These are phyloP conservation scores for Talaromyces funiculosus DNA, from an alignment of 2,329 filamentous ascomycete species.

Conservation along the genomic window DNA sequence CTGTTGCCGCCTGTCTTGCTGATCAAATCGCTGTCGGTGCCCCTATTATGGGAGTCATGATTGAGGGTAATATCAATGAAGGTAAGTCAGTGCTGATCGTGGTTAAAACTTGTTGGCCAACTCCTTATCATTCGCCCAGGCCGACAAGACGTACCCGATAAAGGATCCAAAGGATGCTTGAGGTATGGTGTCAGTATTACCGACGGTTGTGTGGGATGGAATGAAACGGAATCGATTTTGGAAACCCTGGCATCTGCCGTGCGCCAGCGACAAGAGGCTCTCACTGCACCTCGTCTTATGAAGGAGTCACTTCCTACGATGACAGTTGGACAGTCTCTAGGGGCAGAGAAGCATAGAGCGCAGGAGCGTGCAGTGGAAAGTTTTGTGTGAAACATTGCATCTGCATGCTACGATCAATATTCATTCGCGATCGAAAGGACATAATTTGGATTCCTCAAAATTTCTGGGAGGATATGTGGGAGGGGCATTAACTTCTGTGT, in stretches of 20 bases:
- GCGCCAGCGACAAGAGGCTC: constrained; percentile 3
- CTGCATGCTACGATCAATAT: too few species aligned
- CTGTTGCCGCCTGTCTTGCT: constrained; percentile 3
- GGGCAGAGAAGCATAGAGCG: background rate
- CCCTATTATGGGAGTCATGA: constrained; percentile 5
- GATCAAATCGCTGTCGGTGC: constrained; percentile 3
- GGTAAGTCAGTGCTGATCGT: background rate
- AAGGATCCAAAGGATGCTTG: constrained; percentile 2
- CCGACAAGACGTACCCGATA: background rate
- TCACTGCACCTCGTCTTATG: background rate
- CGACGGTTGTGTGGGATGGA: constrained; percentile 2
- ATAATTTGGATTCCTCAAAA: too few species aligned
- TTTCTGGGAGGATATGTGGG: too few species aligned
- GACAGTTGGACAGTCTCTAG: background rate
- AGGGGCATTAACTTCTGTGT: too few species aligned
- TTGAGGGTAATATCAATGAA: constrained; percentile 5
- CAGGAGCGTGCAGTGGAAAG: constrained; percentile 2
- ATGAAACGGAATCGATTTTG: constrained; percentile 2
- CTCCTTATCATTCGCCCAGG: background rate
- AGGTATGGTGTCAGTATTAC: constrained; percentile 5
- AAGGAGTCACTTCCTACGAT: constrained; percentile 1
- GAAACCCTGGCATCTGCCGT: background rate
- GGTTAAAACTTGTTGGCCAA: background rate
- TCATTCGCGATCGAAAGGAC: too few species aligned
- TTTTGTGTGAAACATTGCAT: background rate